Conservation (phyloP, 2,329 filamentous ascomycete species). For the Botrytis pseudocinerea region DNA sequence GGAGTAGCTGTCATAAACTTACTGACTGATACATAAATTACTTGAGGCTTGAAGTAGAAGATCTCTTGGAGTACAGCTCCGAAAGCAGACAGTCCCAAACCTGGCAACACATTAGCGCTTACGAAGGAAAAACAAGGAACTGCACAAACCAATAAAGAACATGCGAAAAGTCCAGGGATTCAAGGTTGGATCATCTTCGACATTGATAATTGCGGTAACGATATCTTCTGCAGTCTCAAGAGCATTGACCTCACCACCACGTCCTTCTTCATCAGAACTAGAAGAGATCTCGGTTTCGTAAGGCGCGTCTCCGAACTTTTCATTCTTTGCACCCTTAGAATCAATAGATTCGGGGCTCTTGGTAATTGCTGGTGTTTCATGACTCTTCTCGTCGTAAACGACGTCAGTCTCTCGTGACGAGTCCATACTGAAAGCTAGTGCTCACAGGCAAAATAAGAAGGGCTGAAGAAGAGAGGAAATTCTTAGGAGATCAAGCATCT, state of each 20-base stretch:
- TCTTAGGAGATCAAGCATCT: background rate
- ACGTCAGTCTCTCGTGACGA: constrained; percentile 13
- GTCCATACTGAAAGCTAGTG: constrained; percentile 9
- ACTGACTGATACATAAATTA: constrained; percentile 45
- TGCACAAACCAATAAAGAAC: constrained; percentile 42
- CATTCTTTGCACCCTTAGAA: background rate
- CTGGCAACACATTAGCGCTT: constrained; percentile 25
- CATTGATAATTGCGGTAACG: constrained; percentile 24
- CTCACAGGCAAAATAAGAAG: constrained; percentile 9
- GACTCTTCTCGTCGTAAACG: constrained; percentile 20
- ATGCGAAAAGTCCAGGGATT: constrained; percentile 44
- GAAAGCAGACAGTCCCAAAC: constrained; percentile 42
- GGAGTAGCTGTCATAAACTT: background rate
- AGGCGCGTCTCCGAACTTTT: background rate
- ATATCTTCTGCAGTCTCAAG: constrained; percentile 25
- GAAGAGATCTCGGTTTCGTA: constrained; percentile 13
- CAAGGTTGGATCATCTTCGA: constrained; percentile 31
- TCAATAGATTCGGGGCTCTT: constrained; percentile 4
- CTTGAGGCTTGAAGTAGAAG: constrained; percentile 51
- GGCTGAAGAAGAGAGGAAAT: background rate
- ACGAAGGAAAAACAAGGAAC: background rate
- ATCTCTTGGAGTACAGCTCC: constrained; percentile 47
- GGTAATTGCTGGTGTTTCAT: background rate
- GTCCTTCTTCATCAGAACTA: constrained; percentile 15
- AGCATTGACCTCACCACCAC: constrained; percentile 14